Percentiles rank a stretch among this genome's conserved stretches.
Conservation (phyloP, 1,139 yeast genomes). For the Scheffersomyces lignicola region DNA sequence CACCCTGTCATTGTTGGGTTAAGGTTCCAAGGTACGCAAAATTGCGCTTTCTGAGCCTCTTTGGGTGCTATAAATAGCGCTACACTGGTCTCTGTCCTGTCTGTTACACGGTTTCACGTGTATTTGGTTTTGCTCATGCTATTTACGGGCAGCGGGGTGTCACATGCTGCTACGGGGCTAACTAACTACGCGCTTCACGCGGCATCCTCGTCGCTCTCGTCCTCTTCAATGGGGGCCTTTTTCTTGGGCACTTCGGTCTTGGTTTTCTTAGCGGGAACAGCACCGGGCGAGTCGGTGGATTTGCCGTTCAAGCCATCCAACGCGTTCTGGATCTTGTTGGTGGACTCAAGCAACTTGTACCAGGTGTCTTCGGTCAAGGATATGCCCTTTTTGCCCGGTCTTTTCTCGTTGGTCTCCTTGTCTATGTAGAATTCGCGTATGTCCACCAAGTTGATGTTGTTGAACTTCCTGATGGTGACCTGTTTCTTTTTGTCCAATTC, state of each 20-base stretch:
- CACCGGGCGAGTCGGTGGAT: slow-evolving; percentile 4
- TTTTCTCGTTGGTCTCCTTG: slow-evolving; percentile 54
- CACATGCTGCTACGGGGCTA: too few relatives aligned
- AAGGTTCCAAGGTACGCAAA: too few relatives aligned
- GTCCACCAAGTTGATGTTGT: slow-evolving; percentile 65
- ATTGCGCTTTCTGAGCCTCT: too few relatives aligned
- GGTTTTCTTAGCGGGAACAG: slow-evolving; percentile 8
- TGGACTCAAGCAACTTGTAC: slow-evolving; percentile 51
- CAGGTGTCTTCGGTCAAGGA: slow-evolving; percentile 74
- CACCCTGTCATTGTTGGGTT: too few relatives aligned
- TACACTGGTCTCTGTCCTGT: too few relatives aligned
- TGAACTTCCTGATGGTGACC: slow-evolving; percentile 70
- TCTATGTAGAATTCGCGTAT: slow-evolving; percentile 79
- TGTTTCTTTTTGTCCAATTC: slow-evolving; percentile 64
- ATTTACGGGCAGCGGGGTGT: too few relatives aligned
- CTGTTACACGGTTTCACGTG: too few relatives aligned
- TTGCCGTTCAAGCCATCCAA: slow-evolving; percentile 46
- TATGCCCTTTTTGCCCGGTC: slow-evolving; percentile 86
- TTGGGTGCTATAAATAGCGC: too few relatives aligned
- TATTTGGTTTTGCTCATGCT: too few relatives aligned
- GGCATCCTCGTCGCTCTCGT: slow-evolving; percentile 14
- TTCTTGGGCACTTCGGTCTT: slow-evolving; percentile 9
- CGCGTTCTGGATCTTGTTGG: slow-evolving; percentile 62
- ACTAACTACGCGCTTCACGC: background rate
- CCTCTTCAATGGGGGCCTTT: slow-evolving; percentile 11